Percentiles rank a stretch among this genome's conserved stretches.
These are phyloP conservation scores for Colletotrichum zoysiae DNA, from an alignment of 2,329 filamentous ascomycete genomes.

Conservation along the genomic window DNA sequence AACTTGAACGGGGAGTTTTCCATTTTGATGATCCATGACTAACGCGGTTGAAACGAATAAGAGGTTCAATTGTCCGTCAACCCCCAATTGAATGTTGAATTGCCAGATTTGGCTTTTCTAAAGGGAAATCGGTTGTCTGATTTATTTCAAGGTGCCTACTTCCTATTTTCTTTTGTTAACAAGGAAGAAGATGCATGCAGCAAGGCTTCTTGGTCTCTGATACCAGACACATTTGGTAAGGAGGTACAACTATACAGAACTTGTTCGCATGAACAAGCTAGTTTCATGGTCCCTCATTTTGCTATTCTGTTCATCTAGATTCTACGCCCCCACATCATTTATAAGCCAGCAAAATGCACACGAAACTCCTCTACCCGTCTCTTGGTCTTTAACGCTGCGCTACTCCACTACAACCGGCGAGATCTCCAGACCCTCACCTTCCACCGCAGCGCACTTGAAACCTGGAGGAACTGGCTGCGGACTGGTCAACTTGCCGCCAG, in stretches of 20 bases:
- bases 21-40: neutral
- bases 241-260: neutral
- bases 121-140: neutral
- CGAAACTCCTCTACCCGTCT: accelerated
- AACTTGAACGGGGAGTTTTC: neutral
- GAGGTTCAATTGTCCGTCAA: accelerated
- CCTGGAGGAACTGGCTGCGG: conserved; percentile 36
- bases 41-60: neutral
- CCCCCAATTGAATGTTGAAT: neutral
- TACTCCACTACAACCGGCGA: conserved; percentile 2
- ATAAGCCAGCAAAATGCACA: neutral
- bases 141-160: neutral
- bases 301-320: neutral
- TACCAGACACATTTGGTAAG: neutral
- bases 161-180: too few species aligned
- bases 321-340: neutral
- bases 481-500: conserved; percentile 27
- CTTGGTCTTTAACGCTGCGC: neutral
- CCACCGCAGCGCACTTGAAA: conserved; percentile 31
- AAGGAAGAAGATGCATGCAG: too few species aligned
- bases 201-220: neutral
- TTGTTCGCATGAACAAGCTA: neutral
- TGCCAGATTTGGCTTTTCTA: neutral
- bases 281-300: neutral
- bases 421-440: conserved; percentile 25